Evolutionary conservation across 73 alveolate genomes (phyloP), one percentile per base, ranked within the genome.

Genomic region (Blepharisma stoltei): DNA sequence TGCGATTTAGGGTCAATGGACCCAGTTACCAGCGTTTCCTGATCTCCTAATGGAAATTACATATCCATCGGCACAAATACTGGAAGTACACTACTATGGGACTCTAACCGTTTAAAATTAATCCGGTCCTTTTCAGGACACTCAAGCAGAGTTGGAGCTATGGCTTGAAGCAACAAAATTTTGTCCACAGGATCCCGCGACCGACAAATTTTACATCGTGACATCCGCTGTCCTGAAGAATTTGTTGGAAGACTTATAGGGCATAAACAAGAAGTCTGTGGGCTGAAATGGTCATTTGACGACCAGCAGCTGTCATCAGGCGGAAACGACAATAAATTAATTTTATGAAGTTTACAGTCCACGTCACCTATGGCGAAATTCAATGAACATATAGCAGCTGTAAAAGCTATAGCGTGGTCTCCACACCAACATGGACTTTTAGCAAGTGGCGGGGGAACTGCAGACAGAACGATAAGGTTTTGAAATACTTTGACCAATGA

Each of bases 341-440:
- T 89, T 55, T 90, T 97, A 6, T 97, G 99, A 99, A 90, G 89
- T 81, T 66, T 84, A 49, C 91, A 86, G 55, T 70, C 84, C 68
- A 50, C 47, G 5, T 38, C 14, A 60, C 99, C 99, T 7, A 86
- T 92, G 23, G 82, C 71, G 76, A 86, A 90, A 73, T 91, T 93
- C 83, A 77, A 84, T 38, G 88, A 89, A 75, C 99, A 97, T 83
- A 80, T 81, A 53, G 99, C 99, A 3, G 99, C 99, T 2, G 99
- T 97, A 11, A 97, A 97, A 82, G 99, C 99, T 23, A 90, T 97
- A 8, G 99, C 99, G 4, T 97, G 99, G 99, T 92, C 99, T 21
- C 99, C 99, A 6, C 99, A 97, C 87, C 93, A 97, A 84, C 98
- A 89, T 89, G 98, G 98, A 47, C 84, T 97, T 47, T 69, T 97